Percentiles rank a stretch among this genome's conserved stretches.
phyloP scores from a whole-genome alignment of 2,329 filamentous ascomycete genomes.

The Elsinoe australis region DNA sequence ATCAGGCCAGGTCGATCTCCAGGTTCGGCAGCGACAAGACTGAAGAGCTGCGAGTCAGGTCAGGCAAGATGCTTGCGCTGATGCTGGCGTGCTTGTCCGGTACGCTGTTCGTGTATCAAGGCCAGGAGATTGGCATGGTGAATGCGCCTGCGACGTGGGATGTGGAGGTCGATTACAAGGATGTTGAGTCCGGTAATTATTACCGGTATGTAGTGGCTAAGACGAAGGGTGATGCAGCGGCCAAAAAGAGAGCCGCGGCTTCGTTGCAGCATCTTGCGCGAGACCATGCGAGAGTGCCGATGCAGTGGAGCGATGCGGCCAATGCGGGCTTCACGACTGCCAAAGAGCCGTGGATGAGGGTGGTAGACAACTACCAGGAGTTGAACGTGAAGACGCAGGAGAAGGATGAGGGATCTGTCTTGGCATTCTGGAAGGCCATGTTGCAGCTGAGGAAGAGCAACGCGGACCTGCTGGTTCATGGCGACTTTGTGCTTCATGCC shows the following conservation, averaged over 20 bases:
- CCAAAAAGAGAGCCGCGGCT: constrained; percentile 41
- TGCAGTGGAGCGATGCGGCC: constrained; percentile 58
- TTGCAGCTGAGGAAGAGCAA: constrained; percentile 50
- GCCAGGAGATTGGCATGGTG: constrained; percentile 60
- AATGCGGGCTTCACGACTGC: constrained; percentile 59
- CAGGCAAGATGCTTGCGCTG: constrained; percentile 54
- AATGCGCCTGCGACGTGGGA: constrained; percentile 55
- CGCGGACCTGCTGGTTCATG: constrained; percentile 59
- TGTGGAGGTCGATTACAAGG: constrained; percentile 57
- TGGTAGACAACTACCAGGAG: constrained; percentile 54
- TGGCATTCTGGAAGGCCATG: constrained; percentile 54
- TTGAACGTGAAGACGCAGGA: constrained; percentile 56
- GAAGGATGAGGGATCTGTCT: constrained; percentile 44
- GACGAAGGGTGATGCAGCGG: constrained; percentile 29
- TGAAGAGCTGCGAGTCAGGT: constrained; percentile 38
- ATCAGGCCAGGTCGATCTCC: constrained; percentile 54
- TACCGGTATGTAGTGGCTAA: constrained; percentile 34
- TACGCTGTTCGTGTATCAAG: constrained; percentile 62
- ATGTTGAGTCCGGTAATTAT: constrained; percentile 48
- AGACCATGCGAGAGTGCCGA: constrained; percentile 64
- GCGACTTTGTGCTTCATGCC: constrained; percentile 52
- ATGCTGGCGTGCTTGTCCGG: constrained; percentile 53
- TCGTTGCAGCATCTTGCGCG: constrained; percentile 52
- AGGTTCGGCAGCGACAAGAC: constrained; percentile 45
- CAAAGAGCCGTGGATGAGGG: constrained; percentile 60